phyloP scores from a whole-genome alignment of 192 early-diverging fungal genomes.

The Linnemannia elongata region DNA sequence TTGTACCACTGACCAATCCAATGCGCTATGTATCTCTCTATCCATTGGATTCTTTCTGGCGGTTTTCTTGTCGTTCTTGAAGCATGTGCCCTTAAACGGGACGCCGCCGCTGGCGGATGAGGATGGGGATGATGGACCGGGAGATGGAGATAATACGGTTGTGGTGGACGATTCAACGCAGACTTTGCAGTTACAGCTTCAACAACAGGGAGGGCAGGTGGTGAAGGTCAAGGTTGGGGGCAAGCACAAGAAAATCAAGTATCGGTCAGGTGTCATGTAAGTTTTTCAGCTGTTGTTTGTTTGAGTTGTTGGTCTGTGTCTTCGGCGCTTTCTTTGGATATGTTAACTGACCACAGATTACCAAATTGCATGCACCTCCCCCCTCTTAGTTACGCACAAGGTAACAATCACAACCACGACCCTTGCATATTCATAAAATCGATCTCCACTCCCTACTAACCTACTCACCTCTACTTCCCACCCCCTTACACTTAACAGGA shows the following conservation, averaged over 20 bases:
- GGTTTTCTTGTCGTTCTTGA: conserved; percentile 46
- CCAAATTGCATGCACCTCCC: background rate
- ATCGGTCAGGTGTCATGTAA: conserved; percentile 32
- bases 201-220: background rate
- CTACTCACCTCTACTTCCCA: background rate
- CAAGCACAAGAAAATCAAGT: conserved; percentile 10
- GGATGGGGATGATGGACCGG: conserved; percentile 7
- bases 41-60: conserved; percentile 50
- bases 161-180: background rate
- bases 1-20: conserved; percentile 35
- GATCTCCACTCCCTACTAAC: background rate
- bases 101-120: conserved; percentile 27
- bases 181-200: background rate
- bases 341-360: background rate
- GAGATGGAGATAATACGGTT: background rate
- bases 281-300: background rate
- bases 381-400: conserved; percentile 24
- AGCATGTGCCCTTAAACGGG: conserved; percentile 36
- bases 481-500: background rate
- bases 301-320: background rate
- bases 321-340: background rate
- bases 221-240: background rate
- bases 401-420: conserved; percentile 6
- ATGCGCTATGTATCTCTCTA: conserved; percentile 29
- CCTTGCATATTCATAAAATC: background rate